Conservation (phyloP, 192 early-diverging fungal species). For the Powellomyces hirtus region DNA sequence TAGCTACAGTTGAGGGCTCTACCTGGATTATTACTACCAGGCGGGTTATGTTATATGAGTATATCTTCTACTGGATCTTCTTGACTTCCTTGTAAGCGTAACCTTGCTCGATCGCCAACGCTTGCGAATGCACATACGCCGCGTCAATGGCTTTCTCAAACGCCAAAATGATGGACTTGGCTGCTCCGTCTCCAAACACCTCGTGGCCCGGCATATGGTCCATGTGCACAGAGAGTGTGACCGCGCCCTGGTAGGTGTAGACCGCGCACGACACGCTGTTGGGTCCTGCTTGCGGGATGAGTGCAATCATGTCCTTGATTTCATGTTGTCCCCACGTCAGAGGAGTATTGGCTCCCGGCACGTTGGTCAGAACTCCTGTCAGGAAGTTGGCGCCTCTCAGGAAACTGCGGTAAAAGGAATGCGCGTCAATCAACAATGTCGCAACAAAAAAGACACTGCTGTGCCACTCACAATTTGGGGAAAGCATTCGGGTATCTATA, state of each 20-base stretch:
- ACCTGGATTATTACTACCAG: no score
- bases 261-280: constrained; percentile 28
- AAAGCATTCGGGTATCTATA: constrained; percentile 22
- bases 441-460: no score
- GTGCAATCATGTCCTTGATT: constrained; percentile 23
- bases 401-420: background rate
- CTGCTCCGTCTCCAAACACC: constrained; percentile 14
- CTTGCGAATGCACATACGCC: background rate
- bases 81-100: background rate
- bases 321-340: constrained; percentile 22
- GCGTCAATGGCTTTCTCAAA: constrained; percentile 24
- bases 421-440: no score
- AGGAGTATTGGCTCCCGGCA: constrained; percentile 29
- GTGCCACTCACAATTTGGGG: constrained; percentile 12
- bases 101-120: background rate
- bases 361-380: constrained; percentile 39
- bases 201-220: constrained; percentile 19
- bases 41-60: no score
- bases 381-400: constrained; percentile 10
- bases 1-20: no score
- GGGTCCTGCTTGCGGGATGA: constrained; percentile 31
- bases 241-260: constrained; percentile 32
- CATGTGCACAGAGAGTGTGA: constrained; percentile 29
- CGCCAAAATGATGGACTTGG: constrained; percentile 5
- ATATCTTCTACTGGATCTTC: background rate